Conservation (phyloP, 2,329 filamentous ascomycete species). For the Talaromyces sp. region DNA sequence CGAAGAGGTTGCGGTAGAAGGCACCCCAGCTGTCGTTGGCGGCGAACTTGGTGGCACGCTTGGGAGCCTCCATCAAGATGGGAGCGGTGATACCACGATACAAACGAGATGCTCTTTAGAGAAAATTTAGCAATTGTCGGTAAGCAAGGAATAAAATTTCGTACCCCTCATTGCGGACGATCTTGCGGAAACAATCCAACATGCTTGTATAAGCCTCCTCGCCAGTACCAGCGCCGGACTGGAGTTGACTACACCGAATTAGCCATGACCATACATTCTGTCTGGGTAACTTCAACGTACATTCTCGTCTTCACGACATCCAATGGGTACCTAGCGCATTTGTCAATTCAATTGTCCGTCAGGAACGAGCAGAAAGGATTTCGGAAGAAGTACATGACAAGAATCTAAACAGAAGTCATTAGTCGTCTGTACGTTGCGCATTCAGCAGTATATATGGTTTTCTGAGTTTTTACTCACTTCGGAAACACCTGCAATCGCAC, state of each 20-base stretch:
- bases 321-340: slow-evolving; percentile 76
- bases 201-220: slow-evolving; percentile 93
- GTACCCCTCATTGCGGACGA: slow-evolving; percentile 91
- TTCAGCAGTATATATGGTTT: neutral
- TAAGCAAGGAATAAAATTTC: slow-evolving; percentile 20
- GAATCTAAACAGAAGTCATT: slow-evolving; percentile 22
- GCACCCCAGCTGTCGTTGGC: slow-evolving; percentile 98
- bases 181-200: slow-evolving; percentile 97
- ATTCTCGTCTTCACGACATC: slow-evolving; percentile 98
- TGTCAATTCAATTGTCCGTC: slow-evolving; percentile 13
- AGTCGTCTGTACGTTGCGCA: neutral
- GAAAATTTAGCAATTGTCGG: neutral
- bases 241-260: slow-evolving; percentile 65
- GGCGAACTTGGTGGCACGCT: slow-evolving; percentile 96
- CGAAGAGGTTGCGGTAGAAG: slow-evolving; percentile 85
- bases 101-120: slow-evolving; percentile 74
- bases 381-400: slow-evolving; percentile 27
- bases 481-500: slow-evolving; percentile 95
- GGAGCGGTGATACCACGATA: slow-evolving; percentile 95
- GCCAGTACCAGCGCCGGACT: slow-evolving; percentile 67
- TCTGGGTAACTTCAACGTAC: slow-evolving; percentile 53
- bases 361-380: neutral
- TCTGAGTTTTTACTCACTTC: slow-evolving; percentile 60
- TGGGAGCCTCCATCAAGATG: slow-evolving; percentile 96
- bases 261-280: neutral